These are phyloP conservation scores for Tylopilus sp. DNA, from an alignment of 768 basidiomycete genomes.

Conservation along the genomic window DNA sequence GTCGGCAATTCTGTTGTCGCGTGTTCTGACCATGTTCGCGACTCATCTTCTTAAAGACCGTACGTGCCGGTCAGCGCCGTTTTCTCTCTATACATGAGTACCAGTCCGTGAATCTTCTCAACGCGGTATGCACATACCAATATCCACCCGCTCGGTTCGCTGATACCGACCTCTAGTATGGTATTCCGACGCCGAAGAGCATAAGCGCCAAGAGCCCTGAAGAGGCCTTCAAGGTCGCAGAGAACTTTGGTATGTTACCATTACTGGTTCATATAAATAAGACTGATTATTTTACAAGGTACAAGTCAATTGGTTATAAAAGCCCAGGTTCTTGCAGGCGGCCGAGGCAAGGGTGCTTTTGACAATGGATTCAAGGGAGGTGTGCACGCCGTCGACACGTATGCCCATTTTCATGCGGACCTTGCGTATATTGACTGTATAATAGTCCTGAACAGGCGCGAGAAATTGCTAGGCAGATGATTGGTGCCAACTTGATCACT, in stretches of 20 bases:
- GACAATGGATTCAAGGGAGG: slow-evolving; percentile 96
- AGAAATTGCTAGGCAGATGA: slow-evolving; percentile 88
- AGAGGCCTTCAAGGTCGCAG: slow-evolving; percentile 87
- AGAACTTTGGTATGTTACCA: slow-evolving; percentile 82
- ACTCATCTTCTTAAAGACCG: slow-evolving; percentile 39
- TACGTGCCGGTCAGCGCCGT: slow-evolving; percentile 81
- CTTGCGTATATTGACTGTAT: slow-evolving; percentile 6
- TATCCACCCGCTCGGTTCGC: not conserved
- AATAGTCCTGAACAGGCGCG: slow-evolving; percentile 81
- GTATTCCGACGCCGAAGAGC: slow-evolving; percentile 92
- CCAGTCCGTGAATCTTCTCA: slow-evolving; percentile 92
- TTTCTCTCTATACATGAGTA: slow-evolving; percentile 97
- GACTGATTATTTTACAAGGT: no score
- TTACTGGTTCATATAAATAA: no score
- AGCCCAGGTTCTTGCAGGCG: slow-evolving; percentile 98
- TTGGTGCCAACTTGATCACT: slow-evolving; percentile 92
- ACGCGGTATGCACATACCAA: slow-evolving; percentile 59
- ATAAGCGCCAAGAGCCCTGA: slow-evolving; percentile 81
- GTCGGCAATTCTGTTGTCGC: not conserved
- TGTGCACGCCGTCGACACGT: slow-evolving; percentile 93
- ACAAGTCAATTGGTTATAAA: slow-evolving; percentile 87
- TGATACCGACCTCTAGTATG: slow-evolving; percentile 63
- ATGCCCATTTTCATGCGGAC: slow-evolving; percentile 7
- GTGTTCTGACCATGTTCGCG: not conserved
- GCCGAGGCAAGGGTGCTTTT: slow-evolving; percentile 96